Conservation (phyloP, 805 yeast genomes). For the Wickerhamiella slavikovae region DNA sequence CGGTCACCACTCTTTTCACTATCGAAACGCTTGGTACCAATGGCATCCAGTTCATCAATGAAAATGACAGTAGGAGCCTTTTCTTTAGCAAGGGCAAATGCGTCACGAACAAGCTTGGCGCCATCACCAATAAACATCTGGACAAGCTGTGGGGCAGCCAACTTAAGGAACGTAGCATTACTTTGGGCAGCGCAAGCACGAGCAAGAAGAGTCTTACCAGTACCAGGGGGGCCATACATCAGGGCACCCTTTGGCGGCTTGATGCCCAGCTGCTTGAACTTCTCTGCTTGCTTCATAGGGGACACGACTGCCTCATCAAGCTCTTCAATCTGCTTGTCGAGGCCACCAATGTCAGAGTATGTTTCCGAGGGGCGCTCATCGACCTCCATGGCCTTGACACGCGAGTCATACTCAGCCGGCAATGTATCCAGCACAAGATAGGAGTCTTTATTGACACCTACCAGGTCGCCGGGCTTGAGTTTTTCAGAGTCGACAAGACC, state of each 20-base stretch:
- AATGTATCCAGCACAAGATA: slow-evolving; percentile 80
- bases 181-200: slow-evolving; percentile 99
- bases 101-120: slow-evolving; percentile 92
- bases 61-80: slow-evolving; percentile 96
- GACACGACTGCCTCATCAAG: slow-evolving; percentile 93
- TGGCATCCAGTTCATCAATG: slow-evolving; percentile 95
- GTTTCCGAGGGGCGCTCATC: slow-evolving; percentile 98
- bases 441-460: slow-evolving; percentile 95
- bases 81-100: slow-evolving; percentile 91
- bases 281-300: slow-evolving; percentile 97
- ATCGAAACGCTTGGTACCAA: slow-evolving; percentile 95
- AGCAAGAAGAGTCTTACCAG: slow-evolving; percentile 92
- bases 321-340: slow-evolving; percentile 96
- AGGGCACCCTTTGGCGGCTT: slow-evolving; percentile 97
- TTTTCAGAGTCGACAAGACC: slow-evolving; percentile 83
- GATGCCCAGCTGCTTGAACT: slow-evolving; percentile 82
- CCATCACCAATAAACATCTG: slow-evolving; percentile 99
- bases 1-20: slow-evolving; percentile 95
- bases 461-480: slow-evolving; percentile 93
- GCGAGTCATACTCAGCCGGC: slow-evolving; percentile 92
- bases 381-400: slow-evolving; percentile 98
- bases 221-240: slow-evolving; percentile 99
- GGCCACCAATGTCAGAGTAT: slow-evolving; percentile 92
- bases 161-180: slow-evolving; percentile 84
- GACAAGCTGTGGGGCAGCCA: slow-evolving; percentile 95